Percentiles rank a stretch among this genome's conserved stretches.
Conservation (phyloP, 495 filamentous ascomycete genomes). For the Podospora sp. region DNA sequence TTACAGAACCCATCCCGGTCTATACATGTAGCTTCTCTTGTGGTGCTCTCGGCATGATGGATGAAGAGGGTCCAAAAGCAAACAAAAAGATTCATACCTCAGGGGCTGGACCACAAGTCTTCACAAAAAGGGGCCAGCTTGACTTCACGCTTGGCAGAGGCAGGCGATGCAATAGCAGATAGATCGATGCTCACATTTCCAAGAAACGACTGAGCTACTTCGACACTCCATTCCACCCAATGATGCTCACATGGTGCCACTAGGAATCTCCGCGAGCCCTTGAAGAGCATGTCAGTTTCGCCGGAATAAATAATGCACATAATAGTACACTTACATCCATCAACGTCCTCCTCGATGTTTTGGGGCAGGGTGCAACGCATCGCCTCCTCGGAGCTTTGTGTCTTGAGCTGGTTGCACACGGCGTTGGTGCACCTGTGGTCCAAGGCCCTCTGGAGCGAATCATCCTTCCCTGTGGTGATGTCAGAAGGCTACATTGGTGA, state of each 20-base stretch:
- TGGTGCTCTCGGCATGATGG: no score
- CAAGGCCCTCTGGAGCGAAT: conserved; percentile 52
- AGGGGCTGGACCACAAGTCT: no score
- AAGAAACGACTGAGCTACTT: not conserved
- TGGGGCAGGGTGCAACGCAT: conserved; percentile 38
- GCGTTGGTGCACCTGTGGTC: conserved; percentile 48
- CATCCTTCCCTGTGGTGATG: conserved; percentile 41
- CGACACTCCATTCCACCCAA: not conserved
- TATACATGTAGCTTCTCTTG: no score
- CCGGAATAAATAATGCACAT: not conserved
- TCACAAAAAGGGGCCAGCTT: no score
- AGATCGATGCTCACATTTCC: no score
- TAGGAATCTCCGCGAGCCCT: not conserved
- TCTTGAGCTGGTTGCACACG: conserved; percentile 41
- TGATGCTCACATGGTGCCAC: not conserved
- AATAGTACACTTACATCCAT: conserved; percentile 35
- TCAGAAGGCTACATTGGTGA: no score
- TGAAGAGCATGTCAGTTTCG: not conserved
- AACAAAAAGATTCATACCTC: no score
- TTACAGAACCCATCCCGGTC: no score
- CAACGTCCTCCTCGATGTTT: conserved; percentile 36
- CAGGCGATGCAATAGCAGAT: no score
- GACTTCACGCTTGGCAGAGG: no score
- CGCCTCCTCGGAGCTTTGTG: conserved; percentile 38
- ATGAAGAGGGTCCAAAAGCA: no score